Base-by-base conservation (phyloP, 2,329 filamentous ascomycete genomes). In the Coniochaeta sp. region DNA sequence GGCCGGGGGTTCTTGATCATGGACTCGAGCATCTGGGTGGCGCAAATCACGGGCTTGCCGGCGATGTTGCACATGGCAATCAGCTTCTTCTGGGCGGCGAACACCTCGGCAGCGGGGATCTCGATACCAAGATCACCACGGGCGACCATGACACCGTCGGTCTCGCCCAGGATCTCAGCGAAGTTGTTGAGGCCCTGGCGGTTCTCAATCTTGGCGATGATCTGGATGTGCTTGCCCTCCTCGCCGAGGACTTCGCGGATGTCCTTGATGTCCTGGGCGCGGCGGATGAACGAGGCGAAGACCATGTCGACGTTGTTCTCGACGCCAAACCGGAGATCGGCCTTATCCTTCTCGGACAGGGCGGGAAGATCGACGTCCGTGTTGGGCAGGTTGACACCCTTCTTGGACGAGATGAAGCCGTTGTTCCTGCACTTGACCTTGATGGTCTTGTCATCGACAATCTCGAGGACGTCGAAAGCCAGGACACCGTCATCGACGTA, bases 171-270 rank as follows among this genome's bases (percentile, higher is more conserved):
- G 65, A 99, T 99, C 77, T 97, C 92, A 63, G 88, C 85, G 72
- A 99, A 99, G 83, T 99, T 99, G 86, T 99, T 97, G 60, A 99
- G 88, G 74, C 94, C 94, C 76, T 99, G 94, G 73, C 96, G 89
- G 81, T 99, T 99, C 83, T 99, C 94, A 62, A 99, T 96, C 87
- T 99, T 99, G 82, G 94, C 88, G 70, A 99, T 97, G 76, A 99
- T 96, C 79, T 99, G 92, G 66, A 99, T 96, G 71, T 95, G 86
- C 76, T 89, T 90, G 72, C 94, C 94, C 42, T 95, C 87, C 66
- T 90, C 82, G 57, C 94, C 94, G 50, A 99, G 85, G 56, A 97
- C 87, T 59, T 87, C 81, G 61, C 94, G 92, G 71, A 99, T 99
- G 65, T 91, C 84, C 61, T 79, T 82, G 77, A 99, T 96, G 71